phyloP scores from a whole-genome alignment of 169 alveolate genomes.

The Plasmodium ovale region DNA sequence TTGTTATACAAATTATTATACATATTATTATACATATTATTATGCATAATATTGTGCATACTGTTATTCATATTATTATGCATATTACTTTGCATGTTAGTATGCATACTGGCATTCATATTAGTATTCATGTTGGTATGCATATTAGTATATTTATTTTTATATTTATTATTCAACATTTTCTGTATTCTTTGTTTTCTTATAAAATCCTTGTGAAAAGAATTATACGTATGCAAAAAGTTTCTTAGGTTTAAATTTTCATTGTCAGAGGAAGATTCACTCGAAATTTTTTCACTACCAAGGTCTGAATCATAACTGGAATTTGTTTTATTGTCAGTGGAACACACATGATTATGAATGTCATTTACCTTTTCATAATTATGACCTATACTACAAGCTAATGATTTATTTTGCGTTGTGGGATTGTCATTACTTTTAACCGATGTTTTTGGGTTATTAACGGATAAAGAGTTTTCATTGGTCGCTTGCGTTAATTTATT shows the following conservation, averaged over 20 bases:
- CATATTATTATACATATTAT: too few relatives aligned
- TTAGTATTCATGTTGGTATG: too few relatives aligned
- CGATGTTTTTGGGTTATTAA: background rate
- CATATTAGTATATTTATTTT: background rate
- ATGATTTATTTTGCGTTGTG: background rate
- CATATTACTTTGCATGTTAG: too few relatives aligned
- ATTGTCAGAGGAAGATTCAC: slow-evolving; percentile 59
- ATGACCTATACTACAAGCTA: background rate
- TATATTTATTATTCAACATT: background rate
- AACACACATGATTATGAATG: background rate
- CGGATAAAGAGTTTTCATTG: background rate
- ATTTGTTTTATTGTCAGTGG: background rate
- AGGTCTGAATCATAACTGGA: background rate
- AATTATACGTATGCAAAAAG: slow-evolving; percentile 51
- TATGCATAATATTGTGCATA: too few relatives aligned
- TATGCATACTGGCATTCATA: too few relatives aligned
- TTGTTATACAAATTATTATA: too few relatives aligned
- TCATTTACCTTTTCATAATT: background rate
- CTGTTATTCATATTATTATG: too few relatives aligned
- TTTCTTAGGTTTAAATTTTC: slow-evolving; percentile 58
- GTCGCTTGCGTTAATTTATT: background rate
- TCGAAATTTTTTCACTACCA: slow-evolving; percentile 2
- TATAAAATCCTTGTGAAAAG: slow-evolving; percentile 19
- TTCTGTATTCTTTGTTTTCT: background rate
- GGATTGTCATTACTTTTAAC: background rate